A percentile compares a stretch with the other conserved stretches of the same genome.
Evolutionary conservation across 208 protist genomes (phyloP).

Genomic region (Plasmodiophora brassicae): DNA sequence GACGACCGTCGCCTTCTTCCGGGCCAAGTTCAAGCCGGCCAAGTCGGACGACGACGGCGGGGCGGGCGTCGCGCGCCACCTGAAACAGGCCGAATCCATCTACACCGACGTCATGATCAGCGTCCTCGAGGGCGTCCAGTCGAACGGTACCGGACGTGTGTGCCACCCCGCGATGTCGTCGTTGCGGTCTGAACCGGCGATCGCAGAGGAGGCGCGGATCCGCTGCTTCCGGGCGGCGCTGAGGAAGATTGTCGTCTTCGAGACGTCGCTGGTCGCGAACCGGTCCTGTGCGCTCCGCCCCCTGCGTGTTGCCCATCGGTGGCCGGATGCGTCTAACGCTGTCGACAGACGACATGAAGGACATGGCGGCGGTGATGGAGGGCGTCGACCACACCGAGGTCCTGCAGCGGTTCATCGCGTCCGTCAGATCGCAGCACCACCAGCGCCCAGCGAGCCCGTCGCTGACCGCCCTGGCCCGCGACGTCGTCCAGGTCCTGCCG

Average conservation of each 20-base stretch:
- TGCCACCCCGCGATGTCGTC: not conserved
- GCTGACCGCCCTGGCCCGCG: too few species aligned
- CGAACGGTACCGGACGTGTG: constrained; percentile 4
- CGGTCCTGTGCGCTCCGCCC: not conserved
- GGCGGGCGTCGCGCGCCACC: not conserved
- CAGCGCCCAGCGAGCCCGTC: too few species aligned
- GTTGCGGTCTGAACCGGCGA: not conserved
- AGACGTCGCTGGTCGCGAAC: constrained; percentile 23
- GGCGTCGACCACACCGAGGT: not conserved
- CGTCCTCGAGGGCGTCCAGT: not conserved
- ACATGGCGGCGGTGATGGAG: constrained; percentile 23
- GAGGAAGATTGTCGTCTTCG: not conserved
- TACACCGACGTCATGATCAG: not conserved
- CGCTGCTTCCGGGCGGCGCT: not conserved
- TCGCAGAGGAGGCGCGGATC: not conserved
- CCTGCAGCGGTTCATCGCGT: not conserved
- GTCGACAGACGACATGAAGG: not conserved
- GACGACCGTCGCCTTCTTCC: not conserved
- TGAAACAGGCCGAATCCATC: not conserved
- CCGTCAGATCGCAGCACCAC: too few species aligned
- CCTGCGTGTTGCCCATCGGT: not conserved
- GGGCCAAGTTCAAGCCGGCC: not conserved
- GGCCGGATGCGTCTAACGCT: not conserved
- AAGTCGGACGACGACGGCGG: not conserved
- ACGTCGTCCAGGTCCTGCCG: too few species aligned